A percentile compares a stretch with the other conserved stretches of the same genome.
Conservation (phyloP, 140 eudicot species). For the Anethum foeniculum region DNA sequence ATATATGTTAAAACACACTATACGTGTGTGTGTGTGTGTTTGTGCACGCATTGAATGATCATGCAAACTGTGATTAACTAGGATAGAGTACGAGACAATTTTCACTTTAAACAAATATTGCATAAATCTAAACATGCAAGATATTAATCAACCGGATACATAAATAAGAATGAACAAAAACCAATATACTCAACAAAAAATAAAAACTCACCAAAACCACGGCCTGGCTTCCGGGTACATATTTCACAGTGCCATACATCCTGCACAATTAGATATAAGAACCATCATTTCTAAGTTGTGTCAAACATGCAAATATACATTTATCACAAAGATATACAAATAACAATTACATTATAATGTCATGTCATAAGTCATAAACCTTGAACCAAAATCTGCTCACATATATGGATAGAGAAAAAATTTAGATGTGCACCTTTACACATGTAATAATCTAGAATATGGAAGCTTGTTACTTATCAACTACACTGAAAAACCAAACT, state of each 20-base stretch:
- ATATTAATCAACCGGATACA: neutral
- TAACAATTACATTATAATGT: neutral
- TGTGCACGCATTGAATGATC: neutral
- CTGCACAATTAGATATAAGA: conserved; percentile 36
- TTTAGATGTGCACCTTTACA: neutral
- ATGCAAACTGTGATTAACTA: too few species aligned
- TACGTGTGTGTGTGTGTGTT: neutral
- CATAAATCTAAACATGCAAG: neutral
- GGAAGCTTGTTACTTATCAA: neutral
- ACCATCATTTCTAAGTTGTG: neutral
- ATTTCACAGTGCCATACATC: conserved; percentile 99
- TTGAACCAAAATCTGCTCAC: neutral
- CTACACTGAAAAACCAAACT: neutral
- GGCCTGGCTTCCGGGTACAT: conserved; percentile 98
- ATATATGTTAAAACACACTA: neutral
- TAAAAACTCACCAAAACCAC: conserved; percentile 83
- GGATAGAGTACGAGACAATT: too few species aligned
- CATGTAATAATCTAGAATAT: neutral
- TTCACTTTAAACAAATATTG: neutral
- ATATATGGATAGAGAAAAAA: neutral
- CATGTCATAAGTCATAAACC: neutral
- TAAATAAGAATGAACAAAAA: neutral
- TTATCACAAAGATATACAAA: too few species aligned
- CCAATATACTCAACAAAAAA: neutral
- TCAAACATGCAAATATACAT: neutral